phyloP scores from a whole-genome alignment of 176 grass and related monocot genomes.

The Oryza meyeriana region DNA sequence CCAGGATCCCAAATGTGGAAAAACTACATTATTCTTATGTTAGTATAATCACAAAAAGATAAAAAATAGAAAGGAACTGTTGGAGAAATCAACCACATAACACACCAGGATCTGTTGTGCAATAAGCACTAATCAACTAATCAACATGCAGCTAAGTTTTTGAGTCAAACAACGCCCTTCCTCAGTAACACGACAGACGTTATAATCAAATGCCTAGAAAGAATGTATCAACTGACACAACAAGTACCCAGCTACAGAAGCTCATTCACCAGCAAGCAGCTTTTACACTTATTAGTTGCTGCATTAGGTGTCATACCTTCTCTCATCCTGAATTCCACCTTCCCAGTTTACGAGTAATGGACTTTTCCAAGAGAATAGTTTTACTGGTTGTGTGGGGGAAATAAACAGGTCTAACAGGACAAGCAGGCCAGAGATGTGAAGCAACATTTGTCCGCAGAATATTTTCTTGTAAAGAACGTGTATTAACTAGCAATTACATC shows the following conservation, averaged over 20 bases:
- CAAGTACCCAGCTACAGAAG: not conserved
- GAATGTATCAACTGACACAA: not conserved
- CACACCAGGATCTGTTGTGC: not conserved
- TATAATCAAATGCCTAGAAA: constrained; percentile 11
- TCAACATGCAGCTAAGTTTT: not conserved
- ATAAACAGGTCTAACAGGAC: not conserved
- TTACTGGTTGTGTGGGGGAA: not conserved
- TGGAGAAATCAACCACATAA: not conserved
- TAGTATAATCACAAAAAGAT: not conserved
- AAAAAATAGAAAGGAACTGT: not conserved
- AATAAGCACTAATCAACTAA: not conserved
- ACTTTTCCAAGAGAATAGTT: not conserved
- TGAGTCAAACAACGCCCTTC: not conserved
- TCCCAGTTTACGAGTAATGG: not conserved
- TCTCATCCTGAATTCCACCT: not conserved
- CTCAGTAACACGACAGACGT: not conserved
- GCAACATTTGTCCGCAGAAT: not conserved
- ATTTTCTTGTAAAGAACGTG: not conserved
- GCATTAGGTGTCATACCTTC: not conserved
- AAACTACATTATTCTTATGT: not conserved
- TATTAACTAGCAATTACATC: not conserved
- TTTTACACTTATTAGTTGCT: not conserved
- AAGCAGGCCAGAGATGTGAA: not conserved
- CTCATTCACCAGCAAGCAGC: not conserved
- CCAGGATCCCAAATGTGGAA: constrained; percentile 7